Evolutionary conservation across 208 protist genomes (phyloP).

Genomic region (Leishmania mexicana): DNA sequence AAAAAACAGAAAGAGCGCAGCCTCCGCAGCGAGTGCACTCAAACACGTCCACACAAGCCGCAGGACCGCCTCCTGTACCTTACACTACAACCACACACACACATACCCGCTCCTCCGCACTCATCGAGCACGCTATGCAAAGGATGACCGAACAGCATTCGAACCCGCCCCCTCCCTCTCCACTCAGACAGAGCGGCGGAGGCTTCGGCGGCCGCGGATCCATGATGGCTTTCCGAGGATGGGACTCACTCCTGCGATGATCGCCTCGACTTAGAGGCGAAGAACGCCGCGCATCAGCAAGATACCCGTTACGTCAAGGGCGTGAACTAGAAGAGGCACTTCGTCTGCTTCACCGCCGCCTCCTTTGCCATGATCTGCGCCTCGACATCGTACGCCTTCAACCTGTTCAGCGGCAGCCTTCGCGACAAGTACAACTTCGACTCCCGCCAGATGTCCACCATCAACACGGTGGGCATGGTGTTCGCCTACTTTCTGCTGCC

Average conservation of each 20-base stretch:
- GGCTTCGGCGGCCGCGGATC: background rate
- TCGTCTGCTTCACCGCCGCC: slow-evolving; percentile 36
- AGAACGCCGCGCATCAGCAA: slow-evolving; percentile 16
- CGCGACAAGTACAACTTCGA: slow-evolving; percentile 42
- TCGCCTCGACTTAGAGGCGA: slow-evolving; percentile 15
- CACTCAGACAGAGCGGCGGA: background rate
- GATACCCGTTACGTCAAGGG: slow-evolving; percentile 16
- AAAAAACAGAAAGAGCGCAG: no score
- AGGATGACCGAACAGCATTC: background rate
- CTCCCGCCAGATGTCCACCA: slow-evolving; percentile 55
- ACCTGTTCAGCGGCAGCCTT: slow-evolving; percentile 50
- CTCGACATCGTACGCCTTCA: slow-evolving; percentile 62
- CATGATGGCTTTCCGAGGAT: background rate
- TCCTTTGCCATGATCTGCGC: slow-evolving; percentile 45
- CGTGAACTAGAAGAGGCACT: slow-evolving; percentile 38
- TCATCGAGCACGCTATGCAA: background rate
- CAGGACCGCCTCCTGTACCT: background rate
- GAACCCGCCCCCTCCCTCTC: background rate
- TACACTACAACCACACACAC: background rate
- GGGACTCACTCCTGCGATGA: background rate
- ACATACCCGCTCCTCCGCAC: background rate
- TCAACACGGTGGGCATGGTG: slow-evolving; percentile 50
- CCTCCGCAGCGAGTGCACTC: background rate
- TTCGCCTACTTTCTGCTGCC: slow-evolving; percentile 45
- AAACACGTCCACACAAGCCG: background rate